Evolutionary conservation across 805 yeast species (phyloP).

Genomic region (Candida dendrica): DNA sequence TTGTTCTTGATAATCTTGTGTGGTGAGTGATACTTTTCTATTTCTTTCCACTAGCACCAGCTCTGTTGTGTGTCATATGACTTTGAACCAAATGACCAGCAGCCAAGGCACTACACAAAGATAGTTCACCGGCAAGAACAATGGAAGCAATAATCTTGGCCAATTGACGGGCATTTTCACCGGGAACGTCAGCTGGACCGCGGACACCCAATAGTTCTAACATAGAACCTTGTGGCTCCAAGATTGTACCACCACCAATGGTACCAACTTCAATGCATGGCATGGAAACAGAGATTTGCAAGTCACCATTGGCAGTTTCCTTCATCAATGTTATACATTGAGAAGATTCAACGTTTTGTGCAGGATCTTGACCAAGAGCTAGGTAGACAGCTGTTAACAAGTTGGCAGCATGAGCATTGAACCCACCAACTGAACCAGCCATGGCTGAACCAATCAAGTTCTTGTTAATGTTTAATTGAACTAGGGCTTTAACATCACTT

Average conservation of each 20-base stretch:
- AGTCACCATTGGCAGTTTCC: conserved; percentile 66
- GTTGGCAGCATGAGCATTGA: conserved; percentile 97
- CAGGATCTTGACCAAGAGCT: conserved; percentile 99
- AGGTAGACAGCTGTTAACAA: conserved; percentile 88
- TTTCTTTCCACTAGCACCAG: conserved; percentile 16
- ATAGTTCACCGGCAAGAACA: conserved; percentile 92
- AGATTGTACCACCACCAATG: conserved; percentile 97
- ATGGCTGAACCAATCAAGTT: conserved; percentile 94
- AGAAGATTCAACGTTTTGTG: conserved; percentile 95
- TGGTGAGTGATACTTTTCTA: background rate
- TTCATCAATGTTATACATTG: conserved; percentile 96
- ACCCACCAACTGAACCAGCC: conserved; percentile 98
- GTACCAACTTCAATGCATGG: conserved; percentile 99
- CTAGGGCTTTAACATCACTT: conserved; percentile 87
- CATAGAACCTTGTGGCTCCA: conserved; percentile 97
- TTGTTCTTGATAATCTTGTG: background rate
- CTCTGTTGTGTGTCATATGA: conserved; percentile 93
- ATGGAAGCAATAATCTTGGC: conserved; percentile 92
- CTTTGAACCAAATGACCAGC: conserved; percentile 98
- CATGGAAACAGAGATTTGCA: conserved; percentile 95
- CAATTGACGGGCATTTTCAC: conserved; percentile 87
- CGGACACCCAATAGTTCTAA: conserved; percentile 87
- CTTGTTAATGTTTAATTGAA: conserved; percentile 81
- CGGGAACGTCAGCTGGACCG: conserved; percentile 93
- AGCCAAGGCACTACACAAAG: conserved; percentile 91